A percentile compares a stretch with the other conserved stretches of the same genome.
These are phyloP conservation scores for Peniophora sp. DNA, from an alignment of 1,284 basidiomycete genomes.

Conservation along the genomic window DNA sequence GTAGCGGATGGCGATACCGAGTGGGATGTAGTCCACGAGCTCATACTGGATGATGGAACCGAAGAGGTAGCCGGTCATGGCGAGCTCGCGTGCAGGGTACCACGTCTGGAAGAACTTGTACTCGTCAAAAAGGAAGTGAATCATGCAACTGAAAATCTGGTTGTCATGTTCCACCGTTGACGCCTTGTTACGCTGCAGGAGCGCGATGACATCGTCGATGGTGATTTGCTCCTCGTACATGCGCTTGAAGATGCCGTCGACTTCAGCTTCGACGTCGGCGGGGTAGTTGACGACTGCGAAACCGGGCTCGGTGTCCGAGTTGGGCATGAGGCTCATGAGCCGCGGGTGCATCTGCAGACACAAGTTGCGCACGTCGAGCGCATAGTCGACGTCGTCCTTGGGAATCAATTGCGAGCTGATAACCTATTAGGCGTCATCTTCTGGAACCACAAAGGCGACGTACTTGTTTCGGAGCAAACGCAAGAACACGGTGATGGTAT, in stretches of 20 bases:
- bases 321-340: conserved; percentile 91
- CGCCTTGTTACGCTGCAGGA: conserved; percentile 81
- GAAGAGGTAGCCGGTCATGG: conserved; percentile 95
- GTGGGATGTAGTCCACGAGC: conserved; percentile 91
- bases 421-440: conserved; percentile 9
- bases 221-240: conserved; percentile 96
- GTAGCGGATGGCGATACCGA: conserved; percentile 96
- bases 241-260: conserved; percentile 93
- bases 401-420: conserved; percentile 58
- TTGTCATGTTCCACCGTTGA: conserved; percentile 84
- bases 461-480: conserved; percentile 78
- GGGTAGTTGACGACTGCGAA: conserved; percentile 86
- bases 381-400: conserved; percentile 79
- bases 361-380: conserved; percentile 87
- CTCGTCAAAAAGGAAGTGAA: conserved; percentile 99
- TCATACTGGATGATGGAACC: conserved; percentile 94
- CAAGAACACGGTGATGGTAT: conserved; percentile 88
- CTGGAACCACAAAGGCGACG: too few relatives aligned
- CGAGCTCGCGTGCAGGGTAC: conserved; percentile 90
- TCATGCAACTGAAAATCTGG: conserved; percentile 97
- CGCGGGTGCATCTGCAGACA: conserved; percentile 96
- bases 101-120: conserved; percentile 98
- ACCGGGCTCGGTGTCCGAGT: conserved; percentile 85
- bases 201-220: conserved; percentile 88
- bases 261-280: conserved; percentile 86